Base-by-base conservation (phyloP, 352 stramenopile genomes). In the Stramenopiles sp. region DNA sequence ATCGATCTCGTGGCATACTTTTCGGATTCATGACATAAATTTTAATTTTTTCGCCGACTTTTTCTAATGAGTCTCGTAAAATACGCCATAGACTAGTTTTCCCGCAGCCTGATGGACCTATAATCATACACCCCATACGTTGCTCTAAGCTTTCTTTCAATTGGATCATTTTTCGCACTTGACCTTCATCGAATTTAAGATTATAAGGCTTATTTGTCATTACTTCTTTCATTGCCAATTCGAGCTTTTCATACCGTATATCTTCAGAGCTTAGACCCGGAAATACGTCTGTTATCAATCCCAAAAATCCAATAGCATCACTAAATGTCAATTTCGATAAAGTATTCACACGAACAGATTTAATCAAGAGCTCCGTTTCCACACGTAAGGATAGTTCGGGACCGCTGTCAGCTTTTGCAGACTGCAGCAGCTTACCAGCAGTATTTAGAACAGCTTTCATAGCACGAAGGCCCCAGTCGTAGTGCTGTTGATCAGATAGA, bases 21-120 rank as follows among this genome's bases (percentile, higher is more conserved):
- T 98, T 98, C 0, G 94, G 92, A 82, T 98, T 98, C 7, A 98
- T 84, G 30, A 97, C 90, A 44, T 93, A 95, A 4, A 96, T 93
- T 84, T 95, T 95, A 27, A 98, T 91, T 0, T 89, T 83, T 30
- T 94, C 89, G n/a, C n/a, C n/a, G n/a, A n/a, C n/a, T n/a, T n/a
- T n/a, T 80, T 96, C 91, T 30, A 97, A 86, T 29, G 92, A 91
- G 75, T 94, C 93, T 7, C 89, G 88, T 1, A 94, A 86, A 7
- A 90, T 89, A 80, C 92, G 88, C 90, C 90, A 94, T 14, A 89
- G 93, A 7, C 90, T 93, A 0, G 89, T 94, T 81, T 94, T 94
- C 0, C 88, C 90, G 80, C 90, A 94, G 0, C 90, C 90, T 0
- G 90, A 90, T 4, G 89, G 89, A 0, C 90, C 90, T 0, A 94